Evolutionary conservation across 202 grass and related monocot species (phyloP).

Genomic region (Saccharum hybrid): DNA sequence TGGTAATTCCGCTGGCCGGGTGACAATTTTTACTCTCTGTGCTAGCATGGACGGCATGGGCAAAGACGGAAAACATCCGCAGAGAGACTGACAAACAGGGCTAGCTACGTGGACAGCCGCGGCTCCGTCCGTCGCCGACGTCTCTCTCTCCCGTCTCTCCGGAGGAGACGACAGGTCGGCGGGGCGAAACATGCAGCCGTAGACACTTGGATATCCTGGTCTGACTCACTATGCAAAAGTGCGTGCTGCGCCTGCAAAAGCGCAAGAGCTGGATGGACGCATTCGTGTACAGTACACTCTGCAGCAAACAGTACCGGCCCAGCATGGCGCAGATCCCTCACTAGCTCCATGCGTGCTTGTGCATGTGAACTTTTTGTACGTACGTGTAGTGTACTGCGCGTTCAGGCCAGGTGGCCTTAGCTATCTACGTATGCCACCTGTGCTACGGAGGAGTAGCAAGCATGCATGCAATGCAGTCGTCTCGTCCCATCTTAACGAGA

Average conservation of each 20-base stretch:
- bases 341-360: not conserved
- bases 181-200: not conserved
- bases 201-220: conserved; percentile 16
- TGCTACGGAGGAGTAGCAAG: too few relatives aligned
- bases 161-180: not conserved
- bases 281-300: not conserved
- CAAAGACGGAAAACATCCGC: not conserved
- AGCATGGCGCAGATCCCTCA: not conserved
- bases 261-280: not conserved
- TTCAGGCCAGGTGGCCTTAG: conserved; percentile 14
- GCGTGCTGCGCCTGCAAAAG: not conserved
- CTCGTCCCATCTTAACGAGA: not conserved
- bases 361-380: conserved; percentile 19
- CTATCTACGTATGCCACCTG: not conserved
- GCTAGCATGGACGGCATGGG: not conserved
- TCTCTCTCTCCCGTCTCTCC: not conserved
- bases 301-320: not conserved
- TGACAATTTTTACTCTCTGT: too few relatives aligned
- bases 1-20: too few relatives aligned
- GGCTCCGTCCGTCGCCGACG: not conserved
- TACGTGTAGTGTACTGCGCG: not conserved
- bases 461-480: not conserved
- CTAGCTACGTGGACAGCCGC: not conserved
- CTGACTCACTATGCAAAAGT: not conserved
- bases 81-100: not conserved